Evolutionary conservation across 345 rosid species (phyloP), one percentile per base, ranked within the genome.

Genomic region (Gossypium rotundifolium): DNA sequence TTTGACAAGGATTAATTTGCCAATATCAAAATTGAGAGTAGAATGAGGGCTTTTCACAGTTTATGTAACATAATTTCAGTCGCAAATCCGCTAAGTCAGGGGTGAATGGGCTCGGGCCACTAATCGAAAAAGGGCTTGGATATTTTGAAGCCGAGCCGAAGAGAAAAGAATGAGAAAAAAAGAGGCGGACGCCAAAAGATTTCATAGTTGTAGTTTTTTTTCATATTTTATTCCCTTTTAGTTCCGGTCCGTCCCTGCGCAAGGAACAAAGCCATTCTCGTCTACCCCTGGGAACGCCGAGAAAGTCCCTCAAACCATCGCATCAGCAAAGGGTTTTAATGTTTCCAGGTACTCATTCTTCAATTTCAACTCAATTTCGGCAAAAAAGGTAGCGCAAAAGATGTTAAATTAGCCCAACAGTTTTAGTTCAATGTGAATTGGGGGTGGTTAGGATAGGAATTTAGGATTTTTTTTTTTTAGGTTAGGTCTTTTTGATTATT

Each of bases 141-240:
- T 71, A 71, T 79, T 72, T 79, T 48, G 48, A 46, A 48, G 76
- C 67, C 33, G 3, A 73, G 75, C 72, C 53, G n/a, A 54, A 4
- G 46, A 69, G 20, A 18, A 9, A 4, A 69, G 14, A 27, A 23
- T 10, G 11, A 65, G 5, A 64, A 42, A 49, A 12, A 54, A 10
- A 16, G 40, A 33, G 70, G 45, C 80, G 81, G 86, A 83, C 81
- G 86, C 83, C 77, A 75, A 75, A 44, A 46, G 9, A 44, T 60
- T 14, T 58, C 66, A 9, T 14, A 60, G 11, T 23, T 70, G 2
- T 25, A 17, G 23, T 67, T 14, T 46, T 7, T 46, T 7, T 38
- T 16, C 11, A 3, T 11, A 6, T 14, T 68, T 20, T 16, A 2
- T 75, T 25, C 52, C 18, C 66, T 67, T 74, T 74, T 66, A 75